phyloP scores from a whole-genome alignment of 108 stramenopile genomes.

The Pseudonitzschia multiseries region DNA sequence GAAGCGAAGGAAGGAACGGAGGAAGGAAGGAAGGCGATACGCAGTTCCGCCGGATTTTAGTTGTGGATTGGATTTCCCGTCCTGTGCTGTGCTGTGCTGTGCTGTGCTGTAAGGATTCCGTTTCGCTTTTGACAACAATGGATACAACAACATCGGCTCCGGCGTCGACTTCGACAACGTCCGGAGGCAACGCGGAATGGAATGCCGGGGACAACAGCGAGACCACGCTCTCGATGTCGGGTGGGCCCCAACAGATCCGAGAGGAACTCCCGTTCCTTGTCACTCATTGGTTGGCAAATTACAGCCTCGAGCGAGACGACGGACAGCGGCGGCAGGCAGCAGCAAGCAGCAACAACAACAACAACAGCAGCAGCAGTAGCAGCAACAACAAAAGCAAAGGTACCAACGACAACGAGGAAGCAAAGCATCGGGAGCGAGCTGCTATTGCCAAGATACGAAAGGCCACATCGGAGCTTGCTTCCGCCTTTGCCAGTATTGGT shows the following conservation, averaged over 20 bases:
- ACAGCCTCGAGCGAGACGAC: conserved; percentile 6
- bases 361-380: not conserved
- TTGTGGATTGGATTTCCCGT: too few species aligned
- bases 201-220: not conserved
- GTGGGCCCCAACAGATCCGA: not conserved
- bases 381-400: not conserved
- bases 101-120: too few species aligned
- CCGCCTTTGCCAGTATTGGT: conserved; percentile 71
- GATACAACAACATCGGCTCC: too few species aligned
- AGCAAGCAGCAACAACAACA: not conserved
- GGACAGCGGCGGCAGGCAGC: not conserved
- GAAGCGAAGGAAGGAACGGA: too few species aligned
- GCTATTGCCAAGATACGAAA: conserved; percentile 49
- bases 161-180: too few species aligned
- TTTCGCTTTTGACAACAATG: too few species aligned
- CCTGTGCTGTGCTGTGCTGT: too few species aligned
- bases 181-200: too few species aligned
- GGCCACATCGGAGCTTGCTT: conserved; percentile 65
- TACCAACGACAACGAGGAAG: conserved; percentile 7
- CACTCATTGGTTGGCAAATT: conserved; percentile 76
- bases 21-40: too few species aligned
- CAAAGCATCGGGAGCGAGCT: conserved; percentile 13
- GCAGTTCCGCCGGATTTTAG: too few species aligned
- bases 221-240: not conserved
- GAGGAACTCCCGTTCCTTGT: conserved; percentile 78